Evolutionary conservation across 169 alveolate genomes (phyloP).

Genomic region (Plasmodium relictum): DNA sequence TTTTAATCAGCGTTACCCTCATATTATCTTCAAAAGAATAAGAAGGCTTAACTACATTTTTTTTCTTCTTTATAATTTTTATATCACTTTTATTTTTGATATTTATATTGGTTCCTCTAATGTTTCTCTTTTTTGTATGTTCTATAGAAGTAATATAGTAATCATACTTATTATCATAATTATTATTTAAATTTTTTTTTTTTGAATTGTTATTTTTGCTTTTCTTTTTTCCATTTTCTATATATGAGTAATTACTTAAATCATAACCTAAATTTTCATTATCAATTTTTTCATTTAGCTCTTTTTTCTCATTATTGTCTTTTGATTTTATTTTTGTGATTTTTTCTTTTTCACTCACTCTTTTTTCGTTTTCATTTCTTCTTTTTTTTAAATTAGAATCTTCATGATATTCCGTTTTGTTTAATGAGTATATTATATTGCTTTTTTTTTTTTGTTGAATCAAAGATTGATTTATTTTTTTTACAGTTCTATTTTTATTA

Average conservation of each 20-base stretch:
- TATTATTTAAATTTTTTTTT: neutral
- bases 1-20: neutral
- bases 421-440: neutral
- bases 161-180: neutral
- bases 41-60: neutral
- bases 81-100: neutral
- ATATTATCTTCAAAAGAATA: neutral
- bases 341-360: neutral
- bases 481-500: neutral
- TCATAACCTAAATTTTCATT: neutral
- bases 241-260: neutral
- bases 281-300: neutral
- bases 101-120: neutral
- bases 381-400: neutral
- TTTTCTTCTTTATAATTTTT: neutral
- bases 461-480: neutral
- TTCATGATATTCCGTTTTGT: neutral
- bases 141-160: neutral
- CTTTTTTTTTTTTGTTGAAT: neutral
- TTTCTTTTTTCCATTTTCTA: neutral
- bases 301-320: neutral
- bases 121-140: neutral
- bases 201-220: neutral
- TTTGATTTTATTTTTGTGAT: neutral
- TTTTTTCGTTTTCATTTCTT: neutral